These are phyloP conservation scores for Vitellaria paradoxa DNA, from an alignment of 179 eudicot species.

Conservation along the genomic window DNA sequence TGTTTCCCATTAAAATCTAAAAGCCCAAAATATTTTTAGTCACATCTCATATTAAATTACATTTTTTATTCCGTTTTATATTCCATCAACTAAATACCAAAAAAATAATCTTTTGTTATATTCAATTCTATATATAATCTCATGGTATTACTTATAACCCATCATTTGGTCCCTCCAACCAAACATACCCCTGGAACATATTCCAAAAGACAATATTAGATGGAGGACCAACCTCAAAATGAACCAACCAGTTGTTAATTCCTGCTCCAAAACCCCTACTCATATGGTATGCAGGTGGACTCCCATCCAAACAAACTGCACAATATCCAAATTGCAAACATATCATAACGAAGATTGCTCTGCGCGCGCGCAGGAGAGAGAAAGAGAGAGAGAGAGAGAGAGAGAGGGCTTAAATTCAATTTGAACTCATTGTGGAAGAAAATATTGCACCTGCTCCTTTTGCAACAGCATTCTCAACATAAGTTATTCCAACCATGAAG, in stretches of 20 bases:
- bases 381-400: neutral
- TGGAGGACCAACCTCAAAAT: constrained; percentile 57
- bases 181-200: neutral
- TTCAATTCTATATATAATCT: too few relatives aligned
- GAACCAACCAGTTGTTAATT: constrained; percentile 76
- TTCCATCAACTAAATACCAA: too few relatives aligned
- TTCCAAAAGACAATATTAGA: neutral
- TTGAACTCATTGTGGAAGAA: neutral
- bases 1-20: too few relatives aligned
- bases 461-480: constrained; percentile 63
- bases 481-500: constrained; percentile 60
- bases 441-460: constrained; percentile 84
- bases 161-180: neutral
- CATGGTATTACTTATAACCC: neutral
- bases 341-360: neutral
- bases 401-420: neutral
- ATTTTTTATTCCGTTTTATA: too few relatives aligned
- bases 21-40: too few relatives aligned
- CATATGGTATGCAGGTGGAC: constrained; percentile 91
- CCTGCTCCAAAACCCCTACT: constrained; percentile 78
- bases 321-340: neutral
- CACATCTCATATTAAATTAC: too few relatives aligned
- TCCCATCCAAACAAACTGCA: constrained; percentile 95
- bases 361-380: too few relatives aligned
- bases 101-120: neutral